These are phyloP conservation scores for Cladosporium sp. DNA, from an alignment of 2,329 filamentous ascomycete species.

Conservation along the genomic window DNA sequence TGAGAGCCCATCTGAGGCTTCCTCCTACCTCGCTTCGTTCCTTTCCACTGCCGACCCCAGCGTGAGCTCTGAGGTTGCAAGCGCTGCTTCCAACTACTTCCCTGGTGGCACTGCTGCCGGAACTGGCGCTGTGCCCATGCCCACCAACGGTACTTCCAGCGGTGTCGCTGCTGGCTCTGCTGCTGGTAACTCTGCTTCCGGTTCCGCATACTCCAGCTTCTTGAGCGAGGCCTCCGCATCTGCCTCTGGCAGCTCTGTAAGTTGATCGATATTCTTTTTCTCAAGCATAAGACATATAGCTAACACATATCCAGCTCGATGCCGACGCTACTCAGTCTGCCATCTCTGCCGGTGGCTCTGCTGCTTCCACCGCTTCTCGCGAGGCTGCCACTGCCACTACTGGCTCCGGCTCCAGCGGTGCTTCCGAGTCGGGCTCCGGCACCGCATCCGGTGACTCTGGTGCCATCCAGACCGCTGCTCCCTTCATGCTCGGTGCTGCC, in stretches of 20 bases:
- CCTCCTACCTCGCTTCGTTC: conserved; percentile 10
- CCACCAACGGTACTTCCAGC: conserved; percentile 7
- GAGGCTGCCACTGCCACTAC: conserved; percentile 9
- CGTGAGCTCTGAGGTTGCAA: conserved; percentile 14
- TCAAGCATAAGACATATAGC: no score
- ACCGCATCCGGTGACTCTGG: conserved; percentile 17
- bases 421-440: neutral
- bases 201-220: conserved; percentile 15
- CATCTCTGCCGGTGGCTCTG: conserved; percentile 10
- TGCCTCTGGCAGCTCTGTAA: conserved; percentile 20
- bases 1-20: conserved; percentile 9
- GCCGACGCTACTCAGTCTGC: conserved; percentile 6
- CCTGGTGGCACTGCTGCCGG: neutral
- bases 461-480: conserved; percentile 16
- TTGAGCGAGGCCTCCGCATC: conserved; percentile 13
- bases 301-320: conserved; percentile 10
- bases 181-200: neutral
- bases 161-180: conserved; percentile 7
- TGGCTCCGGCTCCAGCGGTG: neutral
- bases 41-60: conserved; percentile 16
- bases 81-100: conserved; percentile 8
- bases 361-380: conserved; percentile 9
- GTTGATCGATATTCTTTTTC: neutral
- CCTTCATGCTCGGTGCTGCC: conserved; percentile 16
- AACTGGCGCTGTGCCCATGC: conserved; percentile 3